Conservation (phyloP, 805 yeast species). For the Blastobotrys parvus region DNA sequence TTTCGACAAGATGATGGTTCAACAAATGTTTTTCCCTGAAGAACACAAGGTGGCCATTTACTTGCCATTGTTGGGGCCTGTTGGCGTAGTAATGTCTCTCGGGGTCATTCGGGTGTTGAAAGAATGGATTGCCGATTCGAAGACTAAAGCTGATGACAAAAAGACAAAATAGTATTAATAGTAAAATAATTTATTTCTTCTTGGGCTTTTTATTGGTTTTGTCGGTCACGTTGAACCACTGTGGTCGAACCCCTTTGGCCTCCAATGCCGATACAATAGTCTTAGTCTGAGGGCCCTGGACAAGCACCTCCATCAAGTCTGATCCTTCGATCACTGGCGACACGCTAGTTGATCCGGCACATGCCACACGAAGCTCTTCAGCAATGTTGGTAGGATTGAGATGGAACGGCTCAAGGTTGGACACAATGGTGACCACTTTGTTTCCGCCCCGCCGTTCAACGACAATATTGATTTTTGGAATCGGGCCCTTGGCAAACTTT, state of each 20-base stretch:
- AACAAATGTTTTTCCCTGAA: constrained; percentile 88
- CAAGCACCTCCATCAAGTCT: constrained; percentile 60
- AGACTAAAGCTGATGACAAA: not conserved
- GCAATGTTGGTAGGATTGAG: constrained; percentile 60
- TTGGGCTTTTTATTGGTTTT: constrained; percentile 6
- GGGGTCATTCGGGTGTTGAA: constrained; percentile 24
- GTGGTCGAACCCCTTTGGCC: constrained; percentile 52
- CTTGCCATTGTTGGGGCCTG: constrained; percentile 83
- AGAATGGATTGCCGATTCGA: constrained; percentile 14
- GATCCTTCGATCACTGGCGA: constrained; percentile 35
- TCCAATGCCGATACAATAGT: constrained; percentile 49
- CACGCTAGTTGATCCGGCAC: constrained; percentile 83
- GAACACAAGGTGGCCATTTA: constrained; percentile 95
- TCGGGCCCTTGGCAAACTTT: constrained; percentile 49
- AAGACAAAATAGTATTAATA: not conserved
- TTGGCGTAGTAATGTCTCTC: constrained; percentile 47
- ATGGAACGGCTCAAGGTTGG: constrained; percentile 58
- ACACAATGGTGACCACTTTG: constrained; percentile 65
- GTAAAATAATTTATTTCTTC: not conserved
- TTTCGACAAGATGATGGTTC: constrained; percentile 91
- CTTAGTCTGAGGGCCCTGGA: constrained; percentile 84
- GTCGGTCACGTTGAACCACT: constrained; percentile 50
- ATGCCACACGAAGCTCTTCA: constrained; percentile 59
- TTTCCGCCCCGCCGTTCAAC: constrained; percentile 77
- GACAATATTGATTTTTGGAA: constrained; percentile 57